These are phyloP conservation scores for Aleurites moluccanus DNA, from an alignment of 441 rosid species.

Conservation along the genomic window DNA sequence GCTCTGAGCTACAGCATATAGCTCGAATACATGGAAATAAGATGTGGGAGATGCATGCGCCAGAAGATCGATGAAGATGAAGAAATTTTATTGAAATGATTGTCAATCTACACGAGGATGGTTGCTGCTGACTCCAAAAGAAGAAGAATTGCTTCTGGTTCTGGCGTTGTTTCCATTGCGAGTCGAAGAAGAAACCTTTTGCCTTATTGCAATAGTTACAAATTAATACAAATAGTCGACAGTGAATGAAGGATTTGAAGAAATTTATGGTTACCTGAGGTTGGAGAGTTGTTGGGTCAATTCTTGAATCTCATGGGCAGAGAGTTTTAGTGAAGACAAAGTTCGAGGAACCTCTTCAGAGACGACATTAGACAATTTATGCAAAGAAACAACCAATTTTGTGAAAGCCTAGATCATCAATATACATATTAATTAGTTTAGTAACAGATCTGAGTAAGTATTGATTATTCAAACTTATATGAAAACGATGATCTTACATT, in stretches of 20 bases:
- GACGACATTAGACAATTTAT: slow-evolving; percentile 25
- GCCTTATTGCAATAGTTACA: slow-evolving; percentile 13
- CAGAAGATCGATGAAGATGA: not conserved
- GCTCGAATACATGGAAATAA: not conserved
- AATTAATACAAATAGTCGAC: not conserved
- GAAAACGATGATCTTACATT: not conserved
- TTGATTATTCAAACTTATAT: not conserved
- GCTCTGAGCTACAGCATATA: not conserved
- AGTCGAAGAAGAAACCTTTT: slow-evolving; percentile 5
- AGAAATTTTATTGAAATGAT: not conserved
- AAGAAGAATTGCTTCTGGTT: not conserved
- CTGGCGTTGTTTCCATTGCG: not conserved
- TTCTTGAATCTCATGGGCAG: slow-evolving; percentile 34
- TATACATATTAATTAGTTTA: not conserved
- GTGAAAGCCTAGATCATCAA: not conserved
- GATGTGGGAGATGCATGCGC: not conserved
- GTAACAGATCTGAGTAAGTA: not conserved
- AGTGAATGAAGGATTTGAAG: not conserved
- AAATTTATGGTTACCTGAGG: slow-evolving; percentile 25
- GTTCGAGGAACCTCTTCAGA: slow-evolving; percentile 40
- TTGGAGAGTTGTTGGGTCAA: slow-evolving; percentile 31
- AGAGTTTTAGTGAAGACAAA: slow-evolving; percentile 36
- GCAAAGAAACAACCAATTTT: slow-evolving; percentile 28
- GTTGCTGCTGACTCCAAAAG: not conserved
- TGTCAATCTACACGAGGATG: not conserved